A percentile compares a stretch with the other conserved stretches of the same genome.
Evolutionary conservation across 495 filamentous ascomycete genomes (phyloP).

Genomic region (Gamarada debralockiae): DNA sequence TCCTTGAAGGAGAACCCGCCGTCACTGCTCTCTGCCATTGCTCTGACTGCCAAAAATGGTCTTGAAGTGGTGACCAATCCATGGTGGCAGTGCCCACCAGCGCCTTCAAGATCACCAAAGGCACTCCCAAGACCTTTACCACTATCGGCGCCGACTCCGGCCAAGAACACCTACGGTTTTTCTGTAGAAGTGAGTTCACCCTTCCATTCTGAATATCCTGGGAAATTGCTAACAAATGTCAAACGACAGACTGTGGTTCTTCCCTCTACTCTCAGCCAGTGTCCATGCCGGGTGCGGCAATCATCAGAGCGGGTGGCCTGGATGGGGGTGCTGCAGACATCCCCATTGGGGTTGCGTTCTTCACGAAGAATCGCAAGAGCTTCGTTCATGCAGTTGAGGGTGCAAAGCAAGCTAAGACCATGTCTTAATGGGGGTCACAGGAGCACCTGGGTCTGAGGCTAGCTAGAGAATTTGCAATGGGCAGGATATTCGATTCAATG

Average conservation of each 20-base stretch:
- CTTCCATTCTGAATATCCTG: not conserved
- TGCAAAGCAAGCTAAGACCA: conserved; percentile 34
- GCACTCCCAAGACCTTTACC: conserved; percentile 35
- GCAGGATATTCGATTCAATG: too few relatives aligned
- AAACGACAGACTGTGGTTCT: conserved; percentile 28
- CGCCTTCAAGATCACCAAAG: conserved; percentile 37
- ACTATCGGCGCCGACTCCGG: conserved; percentile 33
- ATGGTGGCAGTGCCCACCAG: conserved; percentile 40
- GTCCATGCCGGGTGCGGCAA: conserved; percentile 36
- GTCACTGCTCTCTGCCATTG: conserved; percentile 43
- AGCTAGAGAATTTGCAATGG: too few relatives aligned
- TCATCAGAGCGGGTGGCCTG: conserved; percentile 37
- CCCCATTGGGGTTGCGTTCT: conserved; percentile 40
- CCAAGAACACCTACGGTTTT: conserved; percentile 42
- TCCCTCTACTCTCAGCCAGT: conserved; percentile 40
- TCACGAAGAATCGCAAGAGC: conserved; percentile 36
- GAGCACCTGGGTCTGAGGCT: too few relatives aligned
- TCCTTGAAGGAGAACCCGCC: conserved; percentile 21
- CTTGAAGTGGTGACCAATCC: conserved; percentile 40
- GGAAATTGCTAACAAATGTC: not conserved
- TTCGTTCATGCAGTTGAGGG: conserved; percentile 32
- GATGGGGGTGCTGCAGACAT: conserved; percentile 32
- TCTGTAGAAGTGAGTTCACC: conserved; percentile 29
- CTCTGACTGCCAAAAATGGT: conserved; percentile 48
- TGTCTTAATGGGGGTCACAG: too few relatives aligned